phyloP scores from a whole-genome alignment of 345 rosid genomes.

The Rhizophora mangle region DNA sequence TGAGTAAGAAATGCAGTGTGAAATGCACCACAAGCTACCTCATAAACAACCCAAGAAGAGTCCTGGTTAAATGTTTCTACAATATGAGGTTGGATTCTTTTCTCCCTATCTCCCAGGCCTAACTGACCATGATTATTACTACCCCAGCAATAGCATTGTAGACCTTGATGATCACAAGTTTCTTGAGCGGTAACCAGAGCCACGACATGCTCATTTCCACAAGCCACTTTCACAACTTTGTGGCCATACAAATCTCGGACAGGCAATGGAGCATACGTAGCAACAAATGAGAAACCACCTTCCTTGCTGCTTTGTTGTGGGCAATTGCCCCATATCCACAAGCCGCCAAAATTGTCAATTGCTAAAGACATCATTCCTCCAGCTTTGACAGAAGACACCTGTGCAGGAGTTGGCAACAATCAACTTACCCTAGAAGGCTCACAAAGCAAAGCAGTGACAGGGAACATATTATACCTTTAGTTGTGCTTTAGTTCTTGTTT shows the following conservation, averaged over 20 bases:
- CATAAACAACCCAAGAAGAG: slow-evolving; percentile 54
- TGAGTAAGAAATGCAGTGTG: slow-evolving; percentile 79
- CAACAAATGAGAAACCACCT: slow-evolving; percentile 41
- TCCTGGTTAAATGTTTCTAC: slow-evolving; percentile 51
- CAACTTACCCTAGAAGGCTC: not conserved
- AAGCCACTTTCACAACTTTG: slow-evolving; percentile 82
- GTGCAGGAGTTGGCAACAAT: slow-evolving; percentile 24
- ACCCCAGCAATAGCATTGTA: slow-evolving; percentile 82
- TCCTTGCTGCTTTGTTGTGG: slow-evolving; percentile 43
- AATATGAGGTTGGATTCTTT: slow-evolving; percentile 54
- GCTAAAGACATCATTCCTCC: slow-evolving; percentile 91
- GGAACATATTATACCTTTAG: slow-evolving; percentile 43
- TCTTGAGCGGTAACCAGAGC: slow-evolving; percentile 65
- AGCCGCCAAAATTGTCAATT: slow-evolving; percentile 63
- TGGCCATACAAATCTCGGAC: slow-evolving; percentile 60
- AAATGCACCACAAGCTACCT: slow-evolving; percentile 79
- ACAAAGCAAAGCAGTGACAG: not conserved
- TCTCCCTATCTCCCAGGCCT: slow-evolving; percentile 70
- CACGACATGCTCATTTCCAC: slow-evolving; percentile 82
- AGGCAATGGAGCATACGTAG: slow-evolving; percentile 55
- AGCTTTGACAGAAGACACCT: slow-evolving; percentile 71
- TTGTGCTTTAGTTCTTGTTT: slow-evolving; percentile 28
- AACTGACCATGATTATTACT: slow-evolving; percentile 70
- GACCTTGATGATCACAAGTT: slow-evolving; percentile 39
- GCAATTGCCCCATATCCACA: slow-evolving; percentile 95